Evolutionary conservation across 345 rosid genomes (phyloP), one percentile per base, ranked within the genome.

Genomic region (Clausena lansium): DNA sequence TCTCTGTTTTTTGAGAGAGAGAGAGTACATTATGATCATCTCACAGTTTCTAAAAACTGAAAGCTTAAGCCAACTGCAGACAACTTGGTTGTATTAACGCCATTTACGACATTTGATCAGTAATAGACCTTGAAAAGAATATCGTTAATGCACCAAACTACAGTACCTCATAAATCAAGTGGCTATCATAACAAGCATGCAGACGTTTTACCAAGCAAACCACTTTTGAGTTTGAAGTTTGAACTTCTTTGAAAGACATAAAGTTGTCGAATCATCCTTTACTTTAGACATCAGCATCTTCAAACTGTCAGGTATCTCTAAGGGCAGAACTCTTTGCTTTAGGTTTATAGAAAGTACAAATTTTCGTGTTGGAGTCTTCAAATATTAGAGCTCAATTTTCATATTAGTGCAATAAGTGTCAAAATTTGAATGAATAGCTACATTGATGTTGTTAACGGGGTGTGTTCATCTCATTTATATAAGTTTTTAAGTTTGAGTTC

Each of bases 181-280:
- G 32, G 15, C 76, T 57, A 7, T 58, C 41, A 30, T 22, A 52
- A 28, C 6, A 6, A 66, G 52, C 27, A 5, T 14, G 20, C 4
- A 71, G 74, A 72, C 65, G 17, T 58, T 33, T n/a, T 20, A 55
- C 32, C 75, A 33, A 71, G 55, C 64, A 55, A 10, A 36, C 74
- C 33, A 33, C 15, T 22, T 70, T 5, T 47, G 58, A 69, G 36
- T 69, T 45, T 28, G 61, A 70, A 70, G 59, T 70, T 54, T 57
- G 50, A 71, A 38, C 58, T 60, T 54, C 38, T 61, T 33, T 36
- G 73, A 55, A 6, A 45, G 58, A 67, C 30, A 52, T 30, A 33
- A 72, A 33, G 45, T 72, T 11, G 27, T 57, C 20, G 4, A 27
- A 70, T 8, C 13, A 15, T 47, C 19, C 13, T 10, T 57, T 36